Evolutionary conservation across 352 stramenopile genomes (phyloP).

Genomic region (Phytophthora multivora): DNA sequence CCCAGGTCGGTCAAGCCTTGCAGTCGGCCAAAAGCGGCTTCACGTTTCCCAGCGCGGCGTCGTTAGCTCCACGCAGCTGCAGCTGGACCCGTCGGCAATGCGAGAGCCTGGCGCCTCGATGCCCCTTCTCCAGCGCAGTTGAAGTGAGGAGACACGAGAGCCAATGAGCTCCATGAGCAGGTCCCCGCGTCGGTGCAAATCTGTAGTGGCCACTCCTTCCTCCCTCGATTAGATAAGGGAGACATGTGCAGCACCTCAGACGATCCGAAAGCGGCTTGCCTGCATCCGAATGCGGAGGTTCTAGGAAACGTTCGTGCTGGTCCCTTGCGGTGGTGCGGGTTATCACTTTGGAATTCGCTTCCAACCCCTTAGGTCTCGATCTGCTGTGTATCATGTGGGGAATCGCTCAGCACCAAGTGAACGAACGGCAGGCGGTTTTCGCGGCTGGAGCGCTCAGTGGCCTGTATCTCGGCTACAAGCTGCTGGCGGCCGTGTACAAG

Average conservation of each 20-base stretch:
- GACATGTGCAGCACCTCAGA: constrained; percentile 7
- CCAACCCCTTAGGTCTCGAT: constrained; percentile 1
- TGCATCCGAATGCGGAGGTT: background rate
- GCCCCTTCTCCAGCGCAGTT: background rate
- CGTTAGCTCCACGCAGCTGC: background rate
- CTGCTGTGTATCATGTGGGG: constrained; percentile 25
- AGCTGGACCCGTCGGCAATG: background rate
- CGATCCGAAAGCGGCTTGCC: background rate
- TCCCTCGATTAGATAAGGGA: background rate
- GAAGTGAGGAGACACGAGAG: background rate
- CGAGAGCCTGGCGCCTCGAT: background rate
- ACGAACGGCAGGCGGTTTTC: constrained; percentile 28
- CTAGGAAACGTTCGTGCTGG: background rate
- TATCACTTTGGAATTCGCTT: constrained; percentile 23
- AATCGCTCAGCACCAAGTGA: constrained; percentile 33
- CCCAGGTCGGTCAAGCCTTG: too few relatives aligned
- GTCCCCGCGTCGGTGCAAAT: background rate
- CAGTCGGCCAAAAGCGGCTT: background rate
- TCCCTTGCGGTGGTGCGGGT: constrained; percentile 1
- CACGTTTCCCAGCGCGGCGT: background rate
- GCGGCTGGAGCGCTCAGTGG: constrained; percentile 18
- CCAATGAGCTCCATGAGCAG: background rate
- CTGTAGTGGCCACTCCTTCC: background rate
- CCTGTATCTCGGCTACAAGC: constrained; percentile 34
- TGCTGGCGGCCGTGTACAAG: constrained; percentile 34